Evolutionary conservation across 768 basidiomycete species (phyloP), one percentile per base, ranked within the genome.

Genomic region (Pisolithus albus): DNA sequence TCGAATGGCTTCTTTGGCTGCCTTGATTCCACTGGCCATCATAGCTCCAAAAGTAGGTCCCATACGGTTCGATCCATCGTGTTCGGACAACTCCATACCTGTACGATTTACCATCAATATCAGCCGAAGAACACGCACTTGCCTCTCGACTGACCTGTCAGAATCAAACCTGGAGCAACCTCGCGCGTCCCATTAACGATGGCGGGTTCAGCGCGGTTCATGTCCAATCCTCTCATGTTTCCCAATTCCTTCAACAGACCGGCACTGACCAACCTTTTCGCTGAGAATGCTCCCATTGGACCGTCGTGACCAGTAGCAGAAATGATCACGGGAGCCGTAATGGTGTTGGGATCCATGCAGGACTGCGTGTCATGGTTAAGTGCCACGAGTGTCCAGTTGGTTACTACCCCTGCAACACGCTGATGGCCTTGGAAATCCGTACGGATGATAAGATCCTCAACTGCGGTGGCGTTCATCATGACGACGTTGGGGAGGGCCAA

Each of bases 1-100:
- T 23, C 72, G 75, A 49, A 81, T 75, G 2, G 82, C 82, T 61
- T 84, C 83, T 52, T 80, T 75, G 1, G 83, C 84, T 19, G 84
- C 85, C 62, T 82, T 84, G 64, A 84, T 77, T 5, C 87, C 86
- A 62, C 82, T 84, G 7, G 73, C 82, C 69, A 88, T 82, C 86
- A 89, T 89, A 0, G 82, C 85, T 21, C 85, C 87, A 56, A 88
- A 89, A 3, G 86, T 87, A 5, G 86, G 86, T 5, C 81, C 81
- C 83, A 86, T 85, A 24, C 87, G 76, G 71, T 86, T 84, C 23
- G 80, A 79, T 13, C 87, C 87, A 64, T 88, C 86, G 62, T 88
- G 83, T 65, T 88, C 86, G 7, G 83, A 83, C 47, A 91, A 72
- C 67, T 91, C 87, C 87, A 88, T 91, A 15, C 87, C 86, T 82